Evolutionary conservation across 108 stramenopile species (phyloP), one percentile per base, ranked within the genome.

Genomic region (Skeletonema marinoi): DNA sequence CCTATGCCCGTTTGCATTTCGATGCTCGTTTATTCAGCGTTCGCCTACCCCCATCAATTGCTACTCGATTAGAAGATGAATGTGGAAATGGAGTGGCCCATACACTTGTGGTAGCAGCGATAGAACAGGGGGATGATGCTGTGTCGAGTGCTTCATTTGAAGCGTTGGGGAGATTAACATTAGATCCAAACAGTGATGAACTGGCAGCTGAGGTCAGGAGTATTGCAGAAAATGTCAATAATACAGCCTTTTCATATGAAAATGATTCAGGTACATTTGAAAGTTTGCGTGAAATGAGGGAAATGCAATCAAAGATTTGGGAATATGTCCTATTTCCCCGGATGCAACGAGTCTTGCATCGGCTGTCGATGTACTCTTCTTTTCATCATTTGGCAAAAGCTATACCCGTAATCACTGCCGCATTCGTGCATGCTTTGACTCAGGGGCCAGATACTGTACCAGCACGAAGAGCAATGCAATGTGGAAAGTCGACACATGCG

Each of bases 121-220:
- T 94, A 68, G 91, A 92, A 41, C 83, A 91, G 14, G 51, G 50
- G 9, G 89, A 90, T 67, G 93, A 94, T 68, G 87, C 83, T 17
- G 93, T 91, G 13, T 87, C 91, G 5, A 80, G 79, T 21, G 38
- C 85, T 10, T 91, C 93, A 1, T 69, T 94, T 50, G 77, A 88
- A 33, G 75, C 87, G 10, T 64, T 94, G 59, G 91, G 90, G 42
- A 83, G 66, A n/a, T 46, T 94, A 65, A 65, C 74, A n/a, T 66
- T 92, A n/a, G 77, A 83, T 64, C 36, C 74, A 0, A 38, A 65
- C 12, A 48, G 12, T 65, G 83, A 84, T 54, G 59, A 50, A 8
- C 58, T 84, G 11, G 62, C 70, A 10, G 46, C 68, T 5, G 80
- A 77, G 36, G 62, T 83, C 1, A 10, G 59, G 25, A 35, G 42